A percentile compares a stretch with the other conserved stretches of the same genome.
phyloP scores from a whole-genome alignment of 148 eudicot species.

The Nyssa sinensis region DNA sequence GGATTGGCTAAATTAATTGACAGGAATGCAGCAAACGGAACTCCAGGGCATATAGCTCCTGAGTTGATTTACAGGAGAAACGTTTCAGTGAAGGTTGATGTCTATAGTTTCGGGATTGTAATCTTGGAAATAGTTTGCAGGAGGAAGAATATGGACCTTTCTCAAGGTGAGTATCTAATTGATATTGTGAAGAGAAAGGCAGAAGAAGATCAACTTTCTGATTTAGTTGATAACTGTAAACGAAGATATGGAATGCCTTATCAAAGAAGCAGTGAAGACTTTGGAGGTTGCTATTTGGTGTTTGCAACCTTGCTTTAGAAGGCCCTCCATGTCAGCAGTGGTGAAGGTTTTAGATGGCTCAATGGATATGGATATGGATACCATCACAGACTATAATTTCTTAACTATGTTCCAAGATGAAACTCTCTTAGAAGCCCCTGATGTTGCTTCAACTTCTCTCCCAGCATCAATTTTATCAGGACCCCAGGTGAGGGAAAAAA shows the following conservation, averaged over 20 bases:
- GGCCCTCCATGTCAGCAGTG: conserved; percentile 20
- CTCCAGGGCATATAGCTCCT: too few relatives aligned
- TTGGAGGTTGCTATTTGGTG: conserved; percentile 21
- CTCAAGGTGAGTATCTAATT: conserved; percentile 6
- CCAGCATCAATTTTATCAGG: too few relatives aligned
- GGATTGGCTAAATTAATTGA: too few relatives aligned
- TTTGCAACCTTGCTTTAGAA: conserved; percentile 6
- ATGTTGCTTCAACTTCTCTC: too few relatives aligned
- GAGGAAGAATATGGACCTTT: conserved; percentile 11
- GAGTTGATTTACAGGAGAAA: too few relatives aligned
- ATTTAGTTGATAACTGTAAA: background rate
- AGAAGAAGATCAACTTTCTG: too few relatives aligned
- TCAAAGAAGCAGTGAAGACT: conserved; percentile 4
- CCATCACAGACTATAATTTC: conserved; percentile 3
- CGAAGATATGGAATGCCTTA: conserved; percentile 3
- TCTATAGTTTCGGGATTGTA: conserved; percentile 7
- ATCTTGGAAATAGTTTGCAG: conserved; percentile 18
- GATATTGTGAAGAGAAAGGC: background rate
- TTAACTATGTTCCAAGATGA: too few relatives aligned
- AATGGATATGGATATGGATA: conserved; percentile 9
- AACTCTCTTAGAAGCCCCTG: too few relatives aligned
- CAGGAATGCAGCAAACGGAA: too few relatives aligned
- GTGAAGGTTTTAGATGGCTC: conserved; percentile 17
- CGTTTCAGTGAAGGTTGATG: background rate
- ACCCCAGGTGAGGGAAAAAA: too few relatives aligned